phyloP scores from a whole-genome alignment of 1,284 basidiomycete genomes.

The Testicularia cyperi region DNA sequence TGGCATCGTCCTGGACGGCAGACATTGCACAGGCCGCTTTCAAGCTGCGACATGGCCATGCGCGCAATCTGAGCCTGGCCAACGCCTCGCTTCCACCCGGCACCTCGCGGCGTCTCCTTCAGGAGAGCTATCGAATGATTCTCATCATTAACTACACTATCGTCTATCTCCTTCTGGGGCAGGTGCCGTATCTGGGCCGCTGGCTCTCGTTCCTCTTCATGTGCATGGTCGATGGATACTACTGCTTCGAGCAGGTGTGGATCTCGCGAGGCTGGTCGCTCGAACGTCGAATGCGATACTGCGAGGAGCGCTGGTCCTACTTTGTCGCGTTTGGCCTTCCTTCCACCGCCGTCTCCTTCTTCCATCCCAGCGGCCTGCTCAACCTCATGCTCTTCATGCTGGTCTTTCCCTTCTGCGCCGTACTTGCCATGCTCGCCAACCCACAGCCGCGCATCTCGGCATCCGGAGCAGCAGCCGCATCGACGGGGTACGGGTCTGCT shows the following conservation, averaged over 20 bases:
- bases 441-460: conserved; percentile 48
- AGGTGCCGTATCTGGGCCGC: conserved; percentile 48
- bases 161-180: conserved; percentile 39
- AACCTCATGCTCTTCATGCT: conserved; percentile 60
- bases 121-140: conserved; percentile 47
- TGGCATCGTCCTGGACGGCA: conserved; percentile 55
- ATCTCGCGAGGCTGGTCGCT: conserved; percentile 47
- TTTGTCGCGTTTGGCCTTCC: conserved; percentile 57
- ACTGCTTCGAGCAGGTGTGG: conserved; percentile 59
- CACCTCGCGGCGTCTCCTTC: conserved; percentile 37
- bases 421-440: conserved; percentile 53
- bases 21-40: conserved; percentile 55
- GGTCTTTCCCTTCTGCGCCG: conserved; percentile 55
- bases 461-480: conserved; percentile 22
- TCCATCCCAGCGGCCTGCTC: conserved; percentile 56
- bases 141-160: conserved; percentile 52
- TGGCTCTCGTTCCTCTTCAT: conserved; percentile 51
- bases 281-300: conserved; percentile 53
- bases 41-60: conserved; percentile 31
- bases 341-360: conserved; percentile 55
- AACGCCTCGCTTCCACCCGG: conserved; percentile 28
- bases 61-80: conserved; percentile 15
- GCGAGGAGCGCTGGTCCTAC: conserved; percentile 58
- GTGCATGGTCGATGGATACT: conserved; percentile 56
- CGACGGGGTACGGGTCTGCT: conserved; percentile 8